Percentiles rank a stretch among this genome's conserved stretches.
phyloP scores from a whole-genome alignment of 495 filamentous ascomycete species.

The Penicillium longicatenatum region DNA sequence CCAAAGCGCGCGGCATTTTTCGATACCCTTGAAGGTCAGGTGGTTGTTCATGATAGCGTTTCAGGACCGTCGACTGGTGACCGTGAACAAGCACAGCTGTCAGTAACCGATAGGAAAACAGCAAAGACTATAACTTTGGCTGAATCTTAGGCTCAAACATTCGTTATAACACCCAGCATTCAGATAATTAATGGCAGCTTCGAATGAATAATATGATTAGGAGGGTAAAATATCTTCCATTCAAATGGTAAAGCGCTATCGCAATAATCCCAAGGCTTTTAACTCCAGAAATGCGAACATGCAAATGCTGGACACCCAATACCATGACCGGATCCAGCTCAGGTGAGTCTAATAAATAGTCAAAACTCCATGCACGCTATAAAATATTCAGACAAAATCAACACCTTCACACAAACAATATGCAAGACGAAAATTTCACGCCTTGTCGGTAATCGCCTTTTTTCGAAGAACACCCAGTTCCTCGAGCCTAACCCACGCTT shows the following conservation, averaged over 20 bases:
- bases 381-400: background rate
- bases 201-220: background rate
- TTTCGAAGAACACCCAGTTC: constrained; percentile 45
- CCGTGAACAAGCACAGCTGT: background rate
- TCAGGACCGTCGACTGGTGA: constrained; percentile 6
- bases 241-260: constrained; percentile 13
- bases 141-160: background rate
- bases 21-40: constrained; percentile 17
- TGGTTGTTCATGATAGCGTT: background rate
- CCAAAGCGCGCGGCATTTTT: constrained; percentile 30
- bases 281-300: constrained; percentile 30
- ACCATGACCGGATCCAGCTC: constrained; percentile 12
- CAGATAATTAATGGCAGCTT: too few relatives aligned
- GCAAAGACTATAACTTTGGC: background rate
- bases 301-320: constrained; percentile 18
- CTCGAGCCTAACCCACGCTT: constrained; percentile 45
- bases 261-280: constrained; percentile 13
- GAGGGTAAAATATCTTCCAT: constrained; percentile 4
- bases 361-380: constrained; percentile 20
- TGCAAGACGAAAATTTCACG: constrained; percentile 5
- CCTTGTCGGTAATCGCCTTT: constrained; percentile 39
- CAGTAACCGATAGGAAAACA: constrained; percentile 4
- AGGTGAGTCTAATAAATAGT: constrained; percentile 10
- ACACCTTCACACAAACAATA: background rate
- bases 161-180: background rate